phyloP scores from a whole-genome alignment of 192 early-diverging fungal species.

The Linnemannia schmuckeri region DNA sequence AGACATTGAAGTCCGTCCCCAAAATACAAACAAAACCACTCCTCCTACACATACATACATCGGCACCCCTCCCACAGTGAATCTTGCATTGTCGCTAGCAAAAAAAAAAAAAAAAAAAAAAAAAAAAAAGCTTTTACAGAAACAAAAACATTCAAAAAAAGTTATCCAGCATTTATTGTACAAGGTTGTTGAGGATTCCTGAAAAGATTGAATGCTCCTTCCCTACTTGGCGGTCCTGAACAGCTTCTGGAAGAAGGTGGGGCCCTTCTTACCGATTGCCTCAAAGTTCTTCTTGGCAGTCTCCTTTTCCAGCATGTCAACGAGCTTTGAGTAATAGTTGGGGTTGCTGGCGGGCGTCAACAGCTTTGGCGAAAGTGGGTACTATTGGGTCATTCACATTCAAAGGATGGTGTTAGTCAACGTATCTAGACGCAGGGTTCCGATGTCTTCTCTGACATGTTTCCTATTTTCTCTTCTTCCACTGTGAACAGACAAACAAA shows the following conservation, averaged over 20 bases:
- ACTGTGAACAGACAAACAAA: too few relatives aligned
- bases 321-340: constrained; percentile 66
- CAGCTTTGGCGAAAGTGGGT: constrained; percentile 69
- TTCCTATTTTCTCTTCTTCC: background rate
- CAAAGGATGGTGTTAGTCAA: background rate
- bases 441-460: background rate
- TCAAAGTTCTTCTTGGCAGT: constrained; percentile 62
- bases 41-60: background rate
- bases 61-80: background rate
- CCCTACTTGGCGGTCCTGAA: constrained; percentile 46
- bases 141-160: background rate
- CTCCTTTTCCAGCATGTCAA: constrained; percentile 62
- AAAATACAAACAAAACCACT: background rate
- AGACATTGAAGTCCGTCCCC: background rate
- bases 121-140: background rate
- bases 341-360: constrained; percentile 67
- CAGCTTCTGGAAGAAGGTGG: constrained; percentile 46
- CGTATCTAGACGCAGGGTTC: background rate
- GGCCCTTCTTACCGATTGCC: constrained; percentile 56
- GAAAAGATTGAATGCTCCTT: background rate
- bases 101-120: background rate
- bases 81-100: constrained; percentile 1
- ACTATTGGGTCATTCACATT: constrained; percentile 35
- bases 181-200: background rate
- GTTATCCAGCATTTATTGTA: constrained; percentile 1